Evolutionary conservation across 1,284 basidiomycete genomes (phyloP).

Genomic region (Marasmius tenuissimus): DNA sequence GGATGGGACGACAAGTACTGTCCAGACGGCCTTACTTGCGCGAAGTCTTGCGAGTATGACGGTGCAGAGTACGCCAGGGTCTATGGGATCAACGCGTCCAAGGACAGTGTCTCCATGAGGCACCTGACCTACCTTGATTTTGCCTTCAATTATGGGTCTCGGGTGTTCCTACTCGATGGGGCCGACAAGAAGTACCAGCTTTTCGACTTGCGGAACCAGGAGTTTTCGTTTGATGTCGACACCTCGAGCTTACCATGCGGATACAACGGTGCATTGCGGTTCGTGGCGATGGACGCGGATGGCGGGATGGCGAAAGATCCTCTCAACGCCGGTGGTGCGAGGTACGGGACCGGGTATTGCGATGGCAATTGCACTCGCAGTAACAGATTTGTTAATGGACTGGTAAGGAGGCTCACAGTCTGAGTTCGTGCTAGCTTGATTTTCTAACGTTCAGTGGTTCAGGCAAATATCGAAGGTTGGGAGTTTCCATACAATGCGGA

Average conservation of each 20-base stretch:
- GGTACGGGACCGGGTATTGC: constrained; percentile 55
- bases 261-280: constrained; percentile 52
- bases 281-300: constrained; percentile 50
- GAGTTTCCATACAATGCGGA: constrained; percentile 23
- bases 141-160: constrained; percentile 45
- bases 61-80: constrained; percentile 50
- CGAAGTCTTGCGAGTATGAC: constrained; percentile 35
- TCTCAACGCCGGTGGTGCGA: constrained; percentile 52
- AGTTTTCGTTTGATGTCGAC: constrained; percentile 50
- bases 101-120: constrained; percentile 48
- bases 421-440: too few relatives aligned
- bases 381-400: constrained; percentile 53
- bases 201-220: constrained; percentile 51
- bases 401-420: constrained; percentile 30
- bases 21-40: constrained; percentile 47
- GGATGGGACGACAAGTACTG: constrained; percentile 47
- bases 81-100: constrained; percentile 43
- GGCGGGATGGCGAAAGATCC: constrained; percentile 44
- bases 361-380: constrained; percentile 53
- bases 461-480: constrained; percentile 52
- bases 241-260: constrained; percentile 56
- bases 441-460: not conserved
- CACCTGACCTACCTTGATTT: constrained; percentile 38
- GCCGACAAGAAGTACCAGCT: constrained; percentile 44
- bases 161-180: constrained; percentile 48